Evolutionary conservation across 768 basidiomycete genomes (phyloP).

Genomic region (Lentinus tigrinus): DNA sequence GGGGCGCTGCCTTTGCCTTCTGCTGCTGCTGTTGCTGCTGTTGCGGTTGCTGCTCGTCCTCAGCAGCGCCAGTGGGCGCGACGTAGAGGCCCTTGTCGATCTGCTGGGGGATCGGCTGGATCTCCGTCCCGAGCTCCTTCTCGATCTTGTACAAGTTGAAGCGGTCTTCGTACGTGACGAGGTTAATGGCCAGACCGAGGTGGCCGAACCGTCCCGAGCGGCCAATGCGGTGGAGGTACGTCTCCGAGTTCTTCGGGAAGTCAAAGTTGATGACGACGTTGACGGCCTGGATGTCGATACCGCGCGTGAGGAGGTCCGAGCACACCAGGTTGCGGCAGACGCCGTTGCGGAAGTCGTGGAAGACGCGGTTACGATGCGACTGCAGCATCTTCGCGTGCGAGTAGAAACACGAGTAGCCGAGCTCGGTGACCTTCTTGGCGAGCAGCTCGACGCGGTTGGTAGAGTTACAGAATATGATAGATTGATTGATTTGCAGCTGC

Average conservation of each 20-base stretch:
- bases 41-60: conserved; percentile 43
- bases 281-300: conserved; percentile 99
- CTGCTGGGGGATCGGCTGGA: conserved; percentile 87
- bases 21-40: conserved; percentile 34
- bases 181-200: conserved; percentile 93
- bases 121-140: conserved; percentile 97
- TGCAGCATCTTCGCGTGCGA: conserved; percentile 99
- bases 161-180: conserved; percentile 96
- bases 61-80: conserved; percentile 56
- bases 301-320: conserved; percentile 94
- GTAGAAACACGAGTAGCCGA: conserved; percentile 99
- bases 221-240: conserved; percentile 97
- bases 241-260: conserved; percentile 98
- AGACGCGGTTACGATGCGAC: conserved; percentile 97
- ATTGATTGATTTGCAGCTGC: conserved; percentile 99
- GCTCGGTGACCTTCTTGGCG: conserved; percentile 98
- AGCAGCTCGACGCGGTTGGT: conserved; percentile 99
- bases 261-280: conserved; percentile 99
- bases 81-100: conserved; percentile 96
- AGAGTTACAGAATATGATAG: conserved; percentile 99
- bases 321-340: conserved; percentile 99
- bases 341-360: conserved; percentile 99
- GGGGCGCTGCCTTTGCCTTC: conserved; percentile 23
- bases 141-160: conserved; percentile 98
- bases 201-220: conserved; percentile 98